These are phyloP conservation scores for Trichoderma gracile DNA, from an alignment of 2,329 filamentous ascomycete species.

Conservation along the genomic window DNA sequence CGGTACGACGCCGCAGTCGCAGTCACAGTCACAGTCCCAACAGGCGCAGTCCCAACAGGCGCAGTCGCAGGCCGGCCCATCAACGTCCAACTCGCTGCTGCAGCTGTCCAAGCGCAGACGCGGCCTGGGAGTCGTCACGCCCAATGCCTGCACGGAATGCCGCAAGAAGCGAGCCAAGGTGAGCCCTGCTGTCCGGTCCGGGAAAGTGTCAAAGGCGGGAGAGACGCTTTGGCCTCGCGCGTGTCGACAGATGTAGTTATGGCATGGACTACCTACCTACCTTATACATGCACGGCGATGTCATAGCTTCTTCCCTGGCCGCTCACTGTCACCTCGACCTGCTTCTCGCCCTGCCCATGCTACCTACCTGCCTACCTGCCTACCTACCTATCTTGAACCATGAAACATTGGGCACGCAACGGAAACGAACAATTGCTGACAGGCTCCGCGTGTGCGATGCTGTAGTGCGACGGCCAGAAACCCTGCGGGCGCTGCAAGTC, in stretches of 20 bases:
- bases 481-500: conserved; percentile 58
- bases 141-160: conserved; percentile 62
- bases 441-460: neutral
- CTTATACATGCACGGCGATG: neutral
- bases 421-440: neutral
- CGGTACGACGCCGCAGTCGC: conserved; percentile 40
- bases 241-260: no score
- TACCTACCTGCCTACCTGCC: no score
- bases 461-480: conserved; percentile 59
- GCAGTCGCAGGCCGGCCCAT: conserved; percentile 21
- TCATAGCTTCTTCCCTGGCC: neutral
- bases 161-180: conserved; percentile 64
- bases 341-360: neutral
- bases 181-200: conserved; percentile 29
- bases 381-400: no score
- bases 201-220: neutral
- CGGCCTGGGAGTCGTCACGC: conserved; percentile 58
- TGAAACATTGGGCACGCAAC: neutral
- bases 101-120: conserved; percentile 54
- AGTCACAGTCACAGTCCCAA: no score
- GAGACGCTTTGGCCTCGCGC: neutral
- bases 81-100: conserved; percentile 6
- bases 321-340: neutral
- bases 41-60: conserved; percentile 34
- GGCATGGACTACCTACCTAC: neutral